phyloP scores from a whole-genome alignment of 2,329 filamentous ascomycete genomes.

The Stenocarpella maydis region DNA sequence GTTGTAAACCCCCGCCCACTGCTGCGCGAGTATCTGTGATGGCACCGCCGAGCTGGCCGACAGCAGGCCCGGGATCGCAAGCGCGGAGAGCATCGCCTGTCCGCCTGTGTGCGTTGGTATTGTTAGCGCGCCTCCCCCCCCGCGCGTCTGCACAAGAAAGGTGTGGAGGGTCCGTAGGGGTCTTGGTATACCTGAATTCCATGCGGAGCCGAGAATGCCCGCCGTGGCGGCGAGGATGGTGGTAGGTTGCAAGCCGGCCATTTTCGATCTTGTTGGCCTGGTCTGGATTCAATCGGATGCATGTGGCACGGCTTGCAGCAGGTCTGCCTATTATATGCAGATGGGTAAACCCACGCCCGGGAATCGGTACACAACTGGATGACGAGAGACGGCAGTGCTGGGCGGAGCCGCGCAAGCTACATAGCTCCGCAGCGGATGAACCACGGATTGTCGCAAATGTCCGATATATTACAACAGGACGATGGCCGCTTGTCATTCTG shows the following conservation, averaged over 20 bases:
- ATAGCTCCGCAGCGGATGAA: slow-evolving; percentile 15
- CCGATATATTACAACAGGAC: neutral
- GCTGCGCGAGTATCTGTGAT: slow-evolving; percentile 43
- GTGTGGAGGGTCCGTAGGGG: neutral
- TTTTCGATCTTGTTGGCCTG: slow-evolving; percentile 3
- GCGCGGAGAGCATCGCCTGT: slow-evolving; percentile 48
- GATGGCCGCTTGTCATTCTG: neutral
- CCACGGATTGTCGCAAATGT: slow-evolving; percentile 31
- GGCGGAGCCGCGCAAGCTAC: neutral
- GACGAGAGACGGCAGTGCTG: neutral
- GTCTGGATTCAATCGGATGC: too few relatives aligned
- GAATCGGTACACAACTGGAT: neutral
- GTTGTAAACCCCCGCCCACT: slow-evolving; percentile 50
- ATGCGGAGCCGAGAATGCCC: slow-evolving; percentile 50
- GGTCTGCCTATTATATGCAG: too few relatives aligned
- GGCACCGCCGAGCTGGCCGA: slow-evolving; percentile 38
- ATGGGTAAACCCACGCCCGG: too few relatives aligned
- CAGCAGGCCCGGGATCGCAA: slow-evolving; percentile 45
- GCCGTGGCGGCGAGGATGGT: slow-evolving; percentile 46
- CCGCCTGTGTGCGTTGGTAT: slow-evolving; percentile 42
- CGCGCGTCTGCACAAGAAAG: slow-evolving; percentile 27
- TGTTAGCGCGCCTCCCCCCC: neutral
- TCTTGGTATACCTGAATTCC: slow-evolving; percentile 46
- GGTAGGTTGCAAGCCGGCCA: slow-evolving; percentile 32
- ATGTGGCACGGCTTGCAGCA: too few relatives aligned